Evolutionary conservation across 768 basidiomycete genomes (phyloP).

Genomic region (Omphalotus guepiniiformis): DNA sequence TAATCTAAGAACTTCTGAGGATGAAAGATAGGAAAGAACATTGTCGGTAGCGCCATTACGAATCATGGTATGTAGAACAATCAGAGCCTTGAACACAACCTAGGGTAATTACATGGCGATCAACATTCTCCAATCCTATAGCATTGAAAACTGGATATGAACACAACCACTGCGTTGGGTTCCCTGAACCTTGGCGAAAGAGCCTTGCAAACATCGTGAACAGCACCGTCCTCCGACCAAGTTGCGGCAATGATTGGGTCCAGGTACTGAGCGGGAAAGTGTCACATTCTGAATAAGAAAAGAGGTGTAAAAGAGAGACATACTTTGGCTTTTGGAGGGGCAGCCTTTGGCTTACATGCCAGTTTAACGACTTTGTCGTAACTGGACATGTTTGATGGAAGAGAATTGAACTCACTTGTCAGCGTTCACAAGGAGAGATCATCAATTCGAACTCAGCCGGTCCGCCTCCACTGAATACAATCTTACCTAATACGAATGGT

Average conservation of each 20-base stretch:
- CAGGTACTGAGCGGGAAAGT: constrained; percentile 71
- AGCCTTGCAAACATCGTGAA: constrained; percentile 90
- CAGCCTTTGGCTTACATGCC: constrained; percentile 96
- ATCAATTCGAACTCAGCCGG: too few species aligned
- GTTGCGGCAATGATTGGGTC: constrained; percentile 96
- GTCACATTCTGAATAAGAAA: constrained; percentile 6
- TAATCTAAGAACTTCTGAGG: constrained; percentile 76
- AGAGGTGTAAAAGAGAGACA: constrained; percentile 7
- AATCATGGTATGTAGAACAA: constrained; percentile 95
- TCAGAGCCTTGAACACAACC: constrained; percentile 97
- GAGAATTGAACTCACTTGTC: too few species aligned
- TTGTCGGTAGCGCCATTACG: constrained; percentile 96
- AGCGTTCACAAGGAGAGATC: too few species aligned
- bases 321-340: constrained; percentile 94
- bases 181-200: constrained; percentile 82
- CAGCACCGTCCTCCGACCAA: constrained; percentile 92
- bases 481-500: too few species aligned
- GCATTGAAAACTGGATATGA: constrained; percentile 23
- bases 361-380: constrained; percentile 92
- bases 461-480: too few species aligned
- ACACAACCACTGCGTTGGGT: constrained; percentile 85
- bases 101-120: constrained; percentile 25
- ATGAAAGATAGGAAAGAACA: constrained; percentile 77
- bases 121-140: not conserved
- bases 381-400: constrained; percentile 78